A percentile compares a stretch with the other conserved stretches of the same genome.
Evolutionary conservation across 805 yeast genomes (phyloP).

Genomic region (Spathaspora arborariae): DNA sequence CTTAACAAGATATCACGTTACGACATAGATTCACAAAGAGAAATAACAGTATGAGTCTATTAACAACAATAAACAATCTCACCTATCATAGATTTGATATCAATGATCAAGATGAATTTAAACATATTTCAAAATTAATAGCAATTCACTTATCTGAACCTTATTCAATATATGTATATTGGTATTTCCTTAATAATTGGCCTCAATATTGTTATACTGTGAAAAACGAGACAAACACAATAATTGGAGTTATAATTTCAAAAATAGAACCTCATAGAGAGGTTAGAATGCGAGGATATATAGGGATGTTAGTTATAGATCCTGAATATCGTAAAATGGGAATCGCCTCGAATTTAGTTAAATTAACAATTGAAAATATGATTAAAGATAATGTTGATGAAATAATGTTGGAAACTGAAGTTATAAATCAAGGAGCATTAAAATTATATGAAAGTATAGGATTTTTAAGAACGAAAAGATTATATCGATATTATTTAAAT

Average conservation of each 20-base stretch:
- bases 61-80: slow-evolving; percentile 16
- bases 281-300: slow-evolving; percentile 79
- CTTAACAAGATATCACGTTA: not conserved
- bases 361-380: slow-evolving; percentile 62
- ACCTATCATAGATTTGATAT: slow-evolving; percentile 21
- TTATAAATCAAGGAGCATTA: slow-evolving; percentile 68
- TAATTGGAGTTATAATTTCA: slow-evolving; percentile 83
- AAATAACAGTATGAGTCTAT: slow-evolving; percentile 6
- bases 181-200: slow-evolving; percentile 88
- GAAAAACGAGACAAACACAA: slow-evolving; percentile 31
- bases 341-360: slow-evolving; percentile 72
- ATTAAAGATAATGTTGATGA: slow-evolving; percentile 73
- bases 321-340: slow-evolving; percentile 70
- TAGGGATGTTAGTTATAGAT: slow-evolving; percentile 92
- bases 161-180: slow-evolving; percentile 86
- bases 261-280: slow-evolving; percentile 75
- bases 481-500: slow-evolving; percentile 83
- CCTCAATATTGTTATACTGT: slow-evolving; percentile 78
- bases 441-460: slow-evolving; percentile 71
- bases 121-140: slow-evolving; percentile 53
- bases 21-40: not conserved
- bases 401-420: slow-evolving; percentile 90
- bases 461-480: slow-evolving; percentile 67
- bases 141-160: slow-evolving; percentile 85
- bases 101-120: slow-evolving; percentile 37